Evolutionary conservation across 768 basidiomycete genomes (phyloP).

Genomic region (Cystoderma amianthinum): DNA sequence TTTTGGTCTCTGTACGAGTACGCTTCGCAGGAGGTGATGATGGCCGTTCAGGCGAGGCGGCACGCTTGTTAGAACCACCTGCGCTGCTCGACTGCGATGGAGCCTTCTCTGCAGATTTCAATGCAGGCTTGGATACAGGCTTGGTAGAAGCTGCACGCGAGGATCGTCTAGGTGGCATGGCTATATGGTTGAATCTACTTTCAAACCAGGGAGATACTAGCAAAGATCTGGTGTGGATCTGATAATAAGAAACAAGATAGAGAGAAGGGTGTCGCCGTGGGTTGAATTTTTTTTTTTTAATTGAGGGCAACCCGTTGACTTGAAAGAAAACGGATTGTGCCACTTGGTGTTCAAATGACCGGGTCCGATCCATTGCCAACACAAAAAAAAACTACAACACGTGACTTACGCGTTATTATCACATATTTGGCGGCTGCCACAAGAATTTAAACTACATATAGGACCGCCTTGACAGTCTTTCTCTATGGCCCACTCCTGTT

Average conservation of each 20-base stretch:
- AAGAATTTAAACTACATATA: background rate
- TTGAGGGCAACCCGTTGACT: no score
- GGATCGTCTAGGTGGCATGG: conserved; percentile 44
- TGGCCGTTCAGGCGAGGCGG: conserved; percentile 38
- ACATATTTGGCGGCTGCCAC: conserved; percentile 11
- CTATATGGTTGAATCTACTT: background rate
- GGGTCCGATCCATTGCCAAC: background rate
- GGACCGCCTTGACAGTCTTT: no score
- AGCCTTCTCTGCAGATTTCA: conserved; percentile 22
- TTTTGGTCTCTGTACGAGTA: conserved; percentile 30
- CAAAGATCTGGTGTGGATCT: no score
- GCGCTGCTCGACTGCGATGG: conserved; percentile 16
- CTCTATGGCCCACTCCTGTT: no score
- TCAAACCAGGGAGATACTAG: no score
- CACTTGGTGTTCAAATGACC: no score
- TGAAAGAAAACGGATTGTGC: no score
- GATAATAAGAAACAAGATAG: no score
- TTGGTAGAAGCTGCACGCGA: conserved; percentile 44
- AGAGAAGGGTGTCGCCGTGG: no score
- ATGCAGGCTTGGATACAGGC: conserved; percentile 28
- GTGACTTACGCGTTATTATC: conserved; percentile 35
- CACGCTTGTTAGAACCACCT: conserved; percentile 37
- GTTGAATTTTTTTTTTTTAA: no score
- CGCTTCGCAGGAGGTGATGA: conserved; percentile 45
- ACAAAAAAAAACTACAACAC: conserved; percentile 15